phyloP scores from a whole-genome alignment of 805 yeast species.

The Vanderwaltozyma tropicalis region DNA sequence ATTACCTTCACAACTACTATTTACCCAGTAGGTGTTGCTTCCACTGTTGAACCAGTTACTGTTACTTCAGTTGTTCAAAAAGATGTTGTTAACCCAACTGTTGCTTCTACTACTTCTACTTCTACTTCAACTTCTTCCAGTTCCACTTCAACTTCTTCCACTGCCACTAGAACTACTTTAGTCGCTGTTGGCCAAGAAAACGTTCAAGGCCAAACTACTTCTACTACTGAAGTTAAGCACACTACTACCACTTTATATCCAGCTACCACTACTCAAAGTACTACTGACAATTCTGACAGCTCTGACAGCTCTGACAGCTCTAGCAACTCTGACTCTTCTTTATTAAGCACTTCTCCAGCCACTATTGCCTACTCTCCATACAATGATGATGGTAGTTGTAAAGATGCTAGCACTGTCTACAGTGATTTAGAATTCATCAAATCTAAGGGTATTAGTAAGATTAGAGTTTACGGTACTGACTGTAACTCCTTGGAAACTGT shows the following conservation, averaged over 20 bases:
- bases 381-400: constrained; percentile 57
- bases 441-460: constrained; percentile 48
- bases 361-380: constrained; percentile 75
- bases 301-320: constrained; percentile 2
- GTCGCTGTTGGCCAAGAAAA: neutral
- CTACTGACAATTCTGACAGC: constrained; percentile 8
- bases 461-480: constrained; percentile 83
- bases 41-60: constrained; percentile 29
- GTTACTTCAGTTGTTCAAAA: constrained; percentile 15
- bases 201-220: constrained; percentile 1
- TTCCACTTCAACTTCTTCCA: constrained; percentile 13
- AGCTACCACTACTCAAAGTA: constrained; percentile 2
- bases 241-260: constrained; percentile 8
- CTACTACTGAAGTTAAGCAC: constrained; percentile 3
- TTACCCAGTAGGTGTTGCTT: constrained; percentile 26
- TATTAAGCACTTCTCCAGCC: constrained; percentile 36
- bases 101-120: constrained; percentile 1
- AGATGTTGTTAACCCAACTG: constrained; percentile 3
- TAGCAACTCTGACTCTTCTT: neutral
- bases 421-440: constrained; percentile 50
- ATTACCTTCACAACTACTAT: constrained; percentile 31
- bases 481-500: constrained; percentile 61
- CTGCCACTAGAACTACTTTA: constrained; percentile 18
- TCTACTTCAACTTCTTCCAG: neutral
- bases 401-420: constrained; percentile 41